Evolutionary conservation across 208 protist genomes (phyloP).

Genomic region (Borovskyia barvae): DNA sequence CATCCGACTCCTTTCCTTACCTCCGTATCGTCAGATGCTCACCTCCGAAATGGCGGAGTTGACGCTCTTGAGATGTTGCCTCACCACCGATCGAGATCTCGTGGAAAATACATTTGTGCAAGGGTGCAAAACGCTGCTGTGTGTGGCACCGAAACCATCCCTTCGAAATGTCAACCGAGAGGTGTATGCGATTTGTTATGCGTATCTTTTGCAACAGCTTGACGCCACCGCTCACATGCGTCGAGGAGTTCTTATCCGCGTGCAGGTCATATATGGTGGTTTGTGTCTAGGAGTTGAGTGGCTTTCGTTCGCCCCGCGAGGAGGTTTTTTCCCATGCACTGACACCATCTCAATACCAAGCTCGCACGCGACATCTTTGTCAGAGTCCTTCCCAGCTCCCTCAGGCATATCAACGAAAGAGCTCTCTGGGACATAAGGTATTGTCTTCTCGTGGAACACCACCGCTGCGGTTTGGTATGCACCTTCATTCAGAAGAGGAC

Average conservation of each 20-base stretch:
- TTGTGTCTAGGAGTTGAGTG: not conserved
- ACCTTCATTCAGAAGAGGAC: too few relatives aligned
- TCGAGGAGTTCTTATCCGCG: constrained; percentile 10
- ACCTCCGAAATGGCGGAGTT: not conserved
- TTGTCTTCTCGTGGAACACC: too few relatives aligned
- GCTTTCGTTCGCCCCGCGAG: too few relatives aligned
- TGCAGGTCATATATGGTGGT: constrained; percentile 7
- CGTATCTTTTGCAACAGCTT: constrained; percentile 3
- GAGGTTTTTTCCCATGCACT: too few relatives aligned
- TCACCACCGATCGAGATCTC: constrained; percentile 15
- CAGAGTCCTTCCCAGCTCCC: too few relatives aligned
- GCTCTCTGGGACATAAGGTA: too few relatives aligned
- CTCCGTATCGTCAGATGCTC: not conserved
- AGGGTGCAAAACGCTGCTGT: constrained; percentile 3
- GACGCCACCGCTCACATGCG: not conserved
- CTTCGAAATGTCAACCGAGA: not conserved
- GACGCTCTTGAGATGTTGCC: constrained; percentile 16
- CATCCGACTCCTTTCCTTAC: constrained; percentile 5
- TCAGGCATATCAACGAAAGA: too few relatives aligned
- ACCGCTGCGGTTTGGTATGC: too few relatives aligned
- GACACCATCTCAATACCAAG: too few relatives aligned
- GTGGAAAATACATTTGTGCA: constrained; percentile 12
- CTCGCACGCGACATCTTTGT: too few relatives aligned
- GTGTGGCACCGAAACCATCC: not conserved
- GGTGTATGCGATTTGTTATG: constrained; percentile 2